phyloP scores from a whole-genome alignment of 345 rosid species.

The Clausena lansium region DNA sequence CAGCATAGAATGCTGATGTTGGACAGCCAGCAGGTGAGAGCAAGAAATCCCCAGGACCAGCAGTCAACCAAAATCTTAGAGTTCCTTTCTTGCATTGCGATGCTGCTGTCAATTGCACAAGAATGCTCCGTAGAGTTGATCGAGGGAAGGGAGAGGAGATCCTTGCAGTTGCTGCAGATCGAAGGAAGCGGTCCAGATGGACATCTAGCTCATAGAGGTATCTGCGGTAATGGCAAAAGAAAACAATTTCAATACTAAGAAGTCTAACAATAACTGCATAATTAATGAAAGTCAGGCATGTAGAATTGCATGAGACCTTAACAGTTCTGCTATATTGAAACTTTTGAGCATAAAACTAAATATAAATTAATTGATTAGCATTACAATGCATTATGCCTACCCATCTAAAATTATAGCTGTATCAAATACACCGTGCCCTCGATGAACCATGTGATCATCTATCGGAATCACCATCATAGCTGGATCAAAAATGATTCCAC shows the following conservation, averaged over 20 bases:
- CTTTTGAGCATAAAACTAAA: neutral
- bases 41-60: conserved; percentile 71
- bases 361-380: neutral
- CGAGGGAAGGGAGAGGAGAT: conserved; percentile 56
- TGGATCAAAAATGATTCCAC: conserved; percentile 68
- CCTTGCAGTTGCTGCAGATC: conserved; percentile 58
- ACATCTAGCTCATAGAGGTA: conserved; percentile 62
- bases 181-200: conserved; percentile 60
- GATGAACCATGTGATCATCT: conserved; percentile 80
- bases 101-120: conserved; percentile 48
- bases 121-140: conserved; percentile 60
- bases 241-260: neutral
- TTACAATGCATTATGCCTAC: conserved; percentile 23
- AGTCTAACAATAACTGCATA: neutral
- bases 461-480: conserved; percentile 71
- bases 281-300: neutral
- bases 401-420: conserved; percentile 62
- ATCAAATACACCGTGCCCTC: conserved; percentile 75
- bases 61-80: conserved; percentile 59
- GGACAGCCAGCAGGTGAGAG: conserved; percentile 62
- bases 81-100: conserved; percentile 64
- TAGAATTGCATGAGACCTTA: neutral
- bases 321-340: neutral
- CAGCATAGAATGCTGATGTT: conserved; percentile 65
- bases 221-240: conserved; percentile 21